Evolutionary conservation across 2,329 filamentous ascomycete species (phyloP).

Genomic region (Fusarium buxicola): DNA sequence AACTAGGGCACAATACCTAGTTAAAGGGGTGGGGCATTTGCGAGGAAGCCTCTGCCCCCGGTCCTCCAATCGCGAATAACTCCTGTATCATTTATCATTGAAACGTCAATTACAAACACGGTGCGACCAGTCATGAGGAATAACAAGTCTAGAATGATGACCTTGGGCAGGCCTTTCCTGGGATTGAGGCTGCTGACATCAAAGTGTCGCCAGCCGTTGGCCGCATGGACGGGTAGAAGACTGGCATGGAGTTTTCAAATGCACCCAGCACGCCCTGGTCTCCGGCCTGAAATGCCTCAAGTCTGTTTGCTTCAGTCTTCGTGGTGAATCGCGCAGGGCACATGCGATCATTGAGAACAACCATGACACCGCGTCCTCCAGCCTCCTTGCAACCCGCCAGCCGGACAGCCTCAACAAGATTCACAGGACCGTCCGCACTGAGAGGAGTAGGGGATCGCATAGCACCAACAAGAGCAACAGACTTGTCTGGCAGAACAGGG

Average conservation of each 20-base stretch:
- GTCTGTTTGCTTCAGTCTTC: conserved; percentile 69
- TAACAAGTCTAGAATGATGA: conserved; percentile 68
- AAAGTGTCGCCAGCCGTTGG: conserved; percentile 58
- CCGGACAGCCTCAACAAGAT: conserved; percentile 68
- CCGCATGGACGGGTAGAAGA: conserved; percentile 64
- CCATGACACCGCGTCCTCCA: conserved; percentile 64
- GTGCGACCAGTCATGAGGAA: conserved; percentile 60
- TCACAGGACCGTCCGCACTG: conserved; percentile 69
- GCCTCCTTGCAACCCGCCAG: conserved; percentile 60
- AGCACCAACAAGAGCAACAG: conserved; percentile 67
- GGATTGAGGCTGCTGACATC: conserved; percentile 45
- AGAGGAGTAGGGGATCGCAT: conserved; percentile 73
- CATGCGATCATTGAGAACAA: conserved; percentile 71
- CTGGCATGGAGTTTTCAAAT: conserved; percentile 66
- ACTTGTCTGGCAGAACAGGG: too few species aligned
- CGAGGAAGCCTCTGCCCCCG: too few species aligned
- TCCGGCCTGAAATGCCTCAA: conserved; percentile 69
- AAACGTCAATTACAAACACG: too few species aligned
- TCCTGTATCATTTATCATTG: too few species aligned
- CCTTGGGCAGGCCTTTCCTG: conserved; percentile 56
- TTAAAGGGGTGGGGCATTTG: too few species aligned
- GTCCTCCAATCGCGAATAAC: too few species aligned
- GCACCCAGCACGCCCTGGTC: conserved; percentile 67
- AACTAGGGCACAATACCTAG: too few species aligned
- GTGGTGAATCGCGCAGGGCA: conserved; percentile 64